These are phyloP conservation scores for Leccinum variicolor DNA, from an alignment of 768 basidiomycete genomes.

Conservation along the genomic window DNA sequence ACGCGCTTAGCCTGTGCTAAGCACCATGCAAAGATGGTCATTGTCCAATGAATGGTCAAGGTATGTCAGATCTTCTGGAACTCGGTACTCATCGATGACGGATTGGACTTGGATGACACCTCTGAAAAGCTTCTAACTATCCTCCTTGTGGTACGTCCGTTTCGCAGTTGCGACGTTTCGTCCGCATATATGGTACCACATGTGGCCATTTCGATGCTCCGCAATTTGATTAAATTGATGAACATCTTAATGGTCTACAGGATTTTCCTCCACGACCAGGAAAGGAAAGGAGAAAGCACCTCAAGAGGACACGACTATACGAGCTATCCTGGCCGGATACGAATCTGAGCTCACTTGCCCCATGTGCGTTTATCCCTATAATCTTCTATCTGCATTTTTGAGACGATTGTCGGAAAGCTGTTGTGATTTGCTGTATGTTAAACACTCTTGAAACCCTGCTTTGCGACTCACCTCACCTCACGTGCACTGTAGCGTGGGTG, in stretches of 20 bases:
- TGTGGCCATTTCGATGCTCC: conserved; percentile 1
- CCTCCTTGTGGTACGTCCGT: conserved; percentile 19
- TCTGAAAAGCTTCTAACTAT: background rate
- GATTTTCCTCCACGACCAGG: conserved; percentile 19
- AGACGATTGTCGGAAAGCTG: conserved; percentile 47
- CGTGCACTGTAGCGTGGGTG: conserved; percentile 45
- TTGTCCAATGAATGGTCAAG: background rate
- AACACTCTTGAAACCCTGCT: background rate
- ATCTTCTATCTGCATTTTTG: background rate
- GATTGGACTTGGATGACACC: background rate
- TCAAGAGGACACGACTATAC: conserved; percentile 22
- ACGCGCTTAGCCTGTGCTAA: background rate
- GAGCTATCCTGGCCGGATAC: conserved; percentile 41
- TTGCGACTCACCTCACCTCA: conserved; percentile 1
- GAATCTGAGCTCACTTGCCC: conserved; percentile 69
- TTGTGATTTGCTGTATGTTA: conserved; percentile 63
- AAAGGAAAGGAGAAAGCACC: conserved; percentile 46
- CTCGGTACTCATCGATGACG: background rate
- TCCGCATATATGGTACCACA: background rate
- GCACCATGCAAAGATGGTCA: conserved; percentile 5
- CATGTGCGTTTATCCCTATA: conserved; percentile 48
- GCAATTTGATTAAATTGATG: background rate
- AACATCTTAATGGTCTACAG: conserved; percentile 5
- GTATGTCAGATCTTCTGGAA: conserved; percentile 9
- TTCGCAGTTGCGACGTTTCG: background rate